Conservation (phyloP, 306 rosid species). For the Amphicarpaea edgeworthii region DNA sequence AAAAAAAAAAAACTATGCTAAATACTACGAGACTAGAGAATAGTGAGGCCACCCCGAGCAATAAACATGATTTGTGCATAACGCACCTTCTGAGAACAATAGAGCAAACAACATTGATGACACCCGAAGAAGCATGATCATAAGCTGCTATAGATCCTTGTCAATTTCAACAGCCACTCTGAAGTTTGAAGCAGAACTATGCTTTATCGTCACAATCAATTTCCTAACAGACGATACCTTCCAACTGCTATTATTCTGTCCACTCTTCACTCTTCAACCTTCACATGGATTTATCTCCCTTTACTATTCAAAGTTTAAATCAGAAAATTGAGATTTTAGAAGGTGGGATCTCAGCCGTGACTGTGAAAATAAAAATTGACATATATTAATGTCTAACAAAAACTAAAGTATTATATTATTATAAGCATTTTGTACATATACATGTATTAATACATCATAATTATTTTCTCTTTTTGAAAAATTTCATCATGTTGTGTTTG, state of each 20-base stretch:
- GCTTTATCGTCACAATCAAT: constrained; percentile 7
- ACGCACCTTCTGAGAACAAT: neutral
- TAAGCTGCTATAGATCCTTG: neutral
- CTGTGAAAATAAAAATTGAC: neutral
- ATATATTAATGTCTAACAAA: neutral
- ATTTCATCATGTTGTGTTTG: no score
- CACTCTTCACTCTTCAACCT: neutral
- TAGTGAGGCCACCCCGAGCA: neutral
- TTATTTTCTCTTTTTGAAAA: no score
- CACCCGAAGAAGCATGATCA: neutral
- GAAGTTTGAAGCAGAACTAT: neutral
- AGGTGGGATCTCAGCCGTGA: neutral
- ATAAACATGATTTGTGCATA: neutral
- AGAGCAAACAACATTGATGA: neutral
- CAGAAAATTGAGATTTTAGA: neutral
- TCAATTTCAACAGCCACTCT: neutral
- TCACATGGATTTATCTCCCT: neutral
- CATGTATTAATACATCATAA: no score
- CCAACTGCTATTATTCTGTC: neutral
- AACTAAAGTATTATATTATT: neutral
- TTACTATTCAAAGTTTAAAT: neutral
- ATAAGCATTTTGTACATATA: neutral
- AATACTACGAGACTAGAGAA: no score
- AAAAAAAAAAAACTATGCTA: no score
- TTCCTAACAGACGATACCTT: neutral